These are phyloP conservation scores for Fabrea salina DNA, from an alignment of 169 alveolate genomes.

Conservation along the genomic window DNA sequence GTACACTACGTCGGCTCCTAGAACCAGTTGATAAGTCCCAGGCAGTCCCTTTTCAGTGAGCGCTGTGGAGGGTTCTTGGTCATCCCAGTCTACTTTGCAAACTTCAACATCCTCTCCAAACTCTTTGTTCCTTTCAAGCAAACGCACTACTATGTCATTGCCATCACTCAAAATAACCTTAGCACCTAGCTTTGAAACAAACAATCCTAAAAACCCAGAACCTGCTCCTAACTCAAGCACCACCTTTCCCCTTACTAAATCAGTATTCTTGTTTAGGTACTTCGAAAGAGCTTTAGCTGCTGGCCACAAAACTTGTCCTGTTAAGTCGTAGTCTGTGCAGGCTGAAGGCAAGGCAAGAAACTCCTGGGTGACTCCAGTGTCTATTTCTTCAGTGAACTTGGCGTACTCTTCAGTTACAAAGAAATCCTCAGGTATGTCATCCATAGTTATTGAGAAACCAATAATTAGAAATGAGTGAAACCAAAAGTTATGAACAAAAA, in stretches of 20 bases:
- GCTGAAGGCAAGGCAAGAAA: conserved; percentile 38
- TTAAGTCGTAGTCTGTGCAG: conserved; percentile 56
- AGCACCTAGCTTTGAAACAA: conserved; percentile 11
- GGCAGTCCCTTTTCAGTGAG: neutral
- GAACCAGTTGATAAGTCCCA: neutral
- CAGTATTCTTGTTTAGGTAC: conserved; percentile 17
- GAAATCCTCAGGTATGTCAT: conserved; percentile 18
- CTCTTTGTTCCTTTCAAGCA: conserved; percentile 33
- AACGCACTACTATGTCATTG: conserved; percentile 43
- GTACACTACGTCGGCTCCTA: conserved; percentile 28
- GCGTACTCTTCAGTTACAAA: conserved; percentile 9
- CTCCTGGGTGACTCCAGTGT: conserved; percentile 33
- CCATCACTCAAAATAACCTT: conserved; percentile 44
- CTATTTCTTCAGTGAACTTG: neutral
- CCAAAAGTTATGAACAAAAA: too few species aligned
- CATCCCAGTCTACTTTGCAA: conserved; percentile 5
- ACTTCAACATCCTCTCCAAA: conserved; percentile 7
- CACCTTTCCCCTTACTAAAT: conserved; percentile 7
- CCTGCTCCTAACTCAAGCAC: conserved; percentile 58
- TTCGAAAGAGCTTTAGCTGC: conserved; percentile 44
- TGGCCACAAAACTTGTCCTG: conserved; percentile 59
- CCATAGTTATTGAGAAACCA: neutral
- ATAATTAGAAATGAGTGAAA: too few species aligned
- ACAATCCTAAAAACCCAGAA: conserved; percentile 51
- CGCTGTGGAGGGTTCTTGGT: neutral